phyloP scores from a whole-genome alignment of 1,284 basidiomycete species.

The Moesziomyces sp. region DNA sequence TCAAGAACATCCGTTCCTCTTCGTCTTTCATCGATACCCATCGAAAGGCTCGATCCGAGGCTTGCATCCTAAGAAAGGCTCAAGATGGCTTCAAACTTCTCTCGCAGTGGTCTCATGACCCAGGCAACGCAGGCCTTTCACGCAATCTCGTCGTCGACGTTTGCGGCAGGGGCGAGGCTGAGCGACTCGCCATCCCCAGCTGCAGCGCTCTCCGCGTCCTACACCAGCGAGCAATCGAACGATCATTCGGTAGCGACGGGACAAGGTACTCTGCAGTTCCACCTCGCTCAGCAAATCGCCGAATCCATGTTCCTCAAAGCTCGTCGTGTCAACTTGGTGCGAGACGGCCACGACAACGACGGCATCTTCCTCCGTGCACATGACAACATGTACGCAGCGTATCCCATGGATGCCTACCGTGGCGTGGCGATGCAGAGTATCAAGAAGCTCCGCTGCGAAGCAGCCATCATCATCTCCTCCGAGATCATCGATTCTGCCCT shows the following conservation, averaged over 20 bases:
- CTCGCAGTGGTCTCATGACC: slow-evolving; percentile 32
- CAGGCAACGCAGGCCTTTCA: slow-evolving; percentile 24
- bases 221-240: slow-evolving; percentile 6
- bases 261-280: slow-evolving; percentile 23
- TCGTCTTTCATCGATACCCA: too few species aligned
- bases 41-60: too few species aligned
- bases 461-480: slow-evolving; percentile 81
- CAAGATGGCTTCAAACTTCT: slow-evolving; percentile 26
- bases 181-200: slow-evolving; percentile 19
- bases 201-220: slow-evolving; percentile 24
- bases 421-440: slow-evolving; percentile 76
- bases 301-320: slow-evolving; percentile 33
- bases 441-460: slow-evolving; percentile 72
- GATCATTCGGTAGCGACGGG: background rate
- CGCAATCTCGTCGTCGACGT: slow-evolving; percentile 19
- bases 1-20: too few species aligned
- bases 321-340: slow-evolving; percentile 27
- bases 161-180: slow-evolving; percentile 11
- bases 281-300: slow-evolving; percentile 29
- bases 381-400: slow-evolving; percentile 25
- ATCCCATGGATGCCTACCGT: slow-evolving; percentile 59
- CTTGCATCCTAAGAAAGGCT: too few species aligned
- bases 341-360: slow-evolving; percentile 17
- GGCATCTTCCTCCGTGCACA: slow-evolving; percentile 33
- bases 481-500: slow-evolving; percentile 83